These are phyloP conservation scores for Pseudozyma pruni DNA, from an alignment of 1,284 basidiomycete species.

Conservation along the genomic window DNA sequence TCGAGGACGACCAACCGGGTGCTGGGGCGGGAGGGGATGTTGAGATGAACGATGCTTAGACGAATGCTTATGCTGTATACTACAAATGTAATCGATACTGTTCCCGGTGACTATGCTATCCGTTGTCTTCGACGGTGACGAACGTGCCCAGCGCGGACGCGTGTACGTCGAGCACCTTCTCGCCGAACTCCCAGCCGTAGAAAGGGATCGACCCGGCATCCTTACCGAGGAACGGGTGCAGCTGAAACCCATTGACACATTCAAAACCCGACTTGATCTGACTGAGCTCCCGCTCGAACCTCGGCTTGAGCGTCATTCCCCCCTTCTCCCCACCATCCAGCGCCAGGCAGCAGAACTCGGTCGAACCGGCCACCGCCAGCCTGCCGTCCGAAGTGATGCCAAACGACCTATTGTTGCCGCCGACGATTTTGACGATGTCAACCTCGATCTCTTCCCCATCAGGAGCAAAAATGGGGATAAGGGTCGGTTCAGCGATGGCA, in stretches of 20 bases:
- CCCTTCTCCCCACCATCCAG: background rate
- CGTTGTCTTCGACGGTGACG: conserved; percentile 4
- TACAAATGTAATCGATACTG: too few relatives aligned
- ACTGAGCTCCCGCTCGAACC: conserved; percentile 25
- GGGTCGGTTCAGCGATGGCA: conserved; percentile 15
- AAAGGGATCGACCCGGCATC: too few relatives aligned
- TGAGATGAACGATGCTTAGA: conserved; percentile 33
- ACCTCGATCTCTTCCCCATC: background rate
- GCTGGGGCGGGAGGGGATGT: conserved; percentile 17
- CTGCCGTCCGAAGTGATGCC: background rate
- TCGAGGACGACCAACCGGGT: conserved; percentile 5
- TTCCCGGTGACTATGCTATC: too few relatives aligned
- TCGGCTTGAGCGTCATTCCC: conserved; percentile 1
- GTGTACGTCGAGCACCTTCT: conserved; percentile 13
- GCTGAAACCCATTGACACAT: conserved; percentile 25
- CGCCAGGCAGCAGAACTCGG: conserved; percentile 12
- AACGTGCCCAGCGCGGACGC: conserved; percentile 20
- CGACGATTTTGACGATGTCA: background rate
- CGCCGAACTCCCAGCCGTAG: background rate
- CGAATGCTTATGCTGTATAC: background rate
- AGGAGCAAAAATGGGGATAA: background rate
- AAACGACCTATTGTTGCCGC: conserved; percentile 8
- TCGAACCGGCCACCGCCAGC: conserved; percentile 17
- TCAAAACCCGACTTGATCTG: conserved; percentile 24
- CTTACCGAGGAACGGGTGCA: conserved; percentile 6